Conservation (phyloP, 345 rosid species). For the Firmiana major region DNA sequence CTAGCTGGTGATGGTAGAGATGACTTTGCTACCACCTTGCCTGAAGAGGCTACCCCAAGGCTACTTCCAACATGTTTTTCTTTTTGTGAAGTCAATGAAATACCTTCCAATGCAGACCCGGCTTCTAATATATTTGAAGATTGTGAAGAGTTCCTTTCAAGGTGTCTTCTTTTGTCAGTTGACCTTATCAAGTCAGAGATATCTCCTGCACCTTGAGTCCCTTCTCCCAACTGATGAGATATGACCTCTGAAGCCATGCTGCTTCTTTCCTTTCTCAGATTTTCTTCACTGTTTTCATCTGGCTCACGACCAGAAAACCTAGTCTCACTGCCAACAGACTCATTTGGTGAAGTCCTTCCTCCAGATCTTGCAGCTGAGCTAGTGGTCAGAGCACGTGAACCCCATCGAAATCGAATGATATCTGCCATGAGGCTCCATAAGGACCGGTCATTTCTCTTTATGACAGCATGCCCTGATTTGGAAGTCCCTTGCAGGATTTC, state of each 20-base stretch:
- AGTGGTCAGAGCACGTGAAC: slow-evolving; percentile 55
- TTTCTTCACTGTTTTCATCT: slow-evolving; percentile 56
- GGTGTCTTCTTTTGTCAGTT: slow-evolving; percentile 30
- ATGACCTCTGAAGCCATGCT: slow-evolving; percentile 34
- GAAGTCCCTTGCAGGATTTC: slow-evolving; percentile 39
- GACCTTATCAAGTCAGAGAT: slow-evolving; percentile 22
- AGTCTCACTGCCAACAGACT: slow-evolving; percentile 58
- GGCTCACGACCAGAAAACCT: slow-evolving; percentile 89
- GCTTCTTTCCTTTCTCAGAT: slow-evolving; percentile 36
- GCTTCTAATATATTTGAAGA: slow-evolving; percentile 36
- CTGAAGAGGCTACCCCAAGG: slow-evolving; percentile 27
- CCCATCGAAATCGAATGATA: slow-evolving; percentile 66
- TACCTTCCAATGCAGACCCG: slow-evolving; percentile 31
- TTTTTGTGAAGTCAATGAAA: slow-evolving; percentile 40
- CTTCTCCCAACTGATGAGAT: slow-evolving; percentile 33
- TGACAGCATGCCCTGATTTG: slow-evolving; percentile 32
- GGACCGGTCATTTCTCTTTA: slow-evolving; percentile 63
- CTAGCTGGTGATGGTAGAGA: slow-evolving; percentile 35
- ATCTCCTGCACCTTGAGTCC: slow-evolving; percentile 36
- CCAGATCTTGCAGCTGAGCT: slow-evolving; percentile 45
- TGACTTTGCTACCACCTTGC: slow-evolving; percentile 28
- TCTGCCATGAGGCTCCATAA: slow-evolving; percentile 72
- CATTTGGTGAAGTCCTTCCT: slow-evolving; percentile 58
- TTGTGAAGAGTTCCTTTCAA: slow-evolving; percentile 31
- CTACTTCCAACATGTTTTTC: slow-evolving; percentile 29